A percentile compares a stretch with the other conserved stretches of the same genome.
phyloP scores from a whole-genome alignment of 768 basidiomycete genomes.

The Coprinellus micaceus region DNA sequence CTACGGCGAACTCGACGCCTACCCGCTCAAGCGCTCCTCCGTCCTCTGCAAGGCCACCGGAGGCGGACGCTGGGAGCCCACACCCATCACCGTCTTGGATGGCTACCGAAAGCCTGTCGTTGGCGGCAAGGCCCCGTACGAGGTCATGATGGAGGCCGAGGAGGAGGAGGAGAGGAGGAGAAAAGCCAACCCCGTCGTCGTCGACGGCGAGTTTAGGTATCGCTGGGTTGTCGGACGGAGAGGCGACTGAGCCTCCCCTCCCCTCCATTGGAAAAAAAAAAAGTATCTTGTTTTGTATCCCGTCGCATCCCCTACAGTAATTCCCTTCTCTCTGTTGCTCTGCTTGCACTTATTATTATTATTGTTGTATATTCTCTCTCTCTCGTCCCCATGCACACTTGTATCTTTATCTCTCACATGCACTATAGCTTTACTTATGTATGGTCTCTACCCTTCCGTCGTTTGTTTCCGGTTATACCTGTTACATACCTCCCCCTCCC shows the following conservation, averaged over 20 bases:
- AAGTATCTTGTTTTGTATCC: neutral
- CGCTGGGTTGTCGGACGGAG: constrained; percentile 49
- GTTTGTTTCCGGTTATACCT: constrained; percentile 10
- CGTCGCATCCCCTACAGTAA: constrained; percentile 8
- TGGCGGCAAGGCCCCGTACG: constrained; percentile 64
- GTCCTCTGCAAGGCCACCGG: constrained; percentile 75
- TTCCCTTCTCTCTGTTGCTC: constrained; percentile 15
- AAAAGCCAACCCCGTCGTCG: constrained; percentile 59
- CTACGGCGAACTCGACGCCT: constrained; percentile 69
- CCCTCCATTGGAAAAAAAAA: too few species aligned
- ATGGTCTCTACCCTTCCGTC: constrained; percentile 15
- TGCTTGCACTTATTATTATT: constrained; percentile 33
- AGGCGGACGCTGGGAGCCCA: constrained; percentile 79
- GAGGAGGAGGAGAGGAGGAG: constrained; percentile 50
- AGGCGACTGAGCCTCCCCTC: constrained; percentile 21
- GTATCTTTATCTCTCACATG: constrained; percentile 25
- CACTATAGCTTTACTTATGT: constrained; percentile 15
- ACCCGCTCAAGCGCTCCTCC: constrained; percentile 65
- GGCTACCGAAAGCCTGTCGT: constrained; percentile 57
- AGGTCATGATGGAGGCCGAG: constrained; percentile 66
- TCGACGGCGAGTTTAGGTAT: constrained; percentile 65
- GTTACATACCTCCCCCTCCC: neutral
- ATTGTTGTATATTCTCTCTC: constrained; percentile 45
- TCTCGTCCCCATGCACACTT: constrained; percentile 21
- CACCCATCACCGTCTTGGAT: constrained; percentile 41